Evolutionary conservation across 2,329 filamentous ascomycete genomes (phyloP).

Genomic region (Alternaria sp.): DNA sequence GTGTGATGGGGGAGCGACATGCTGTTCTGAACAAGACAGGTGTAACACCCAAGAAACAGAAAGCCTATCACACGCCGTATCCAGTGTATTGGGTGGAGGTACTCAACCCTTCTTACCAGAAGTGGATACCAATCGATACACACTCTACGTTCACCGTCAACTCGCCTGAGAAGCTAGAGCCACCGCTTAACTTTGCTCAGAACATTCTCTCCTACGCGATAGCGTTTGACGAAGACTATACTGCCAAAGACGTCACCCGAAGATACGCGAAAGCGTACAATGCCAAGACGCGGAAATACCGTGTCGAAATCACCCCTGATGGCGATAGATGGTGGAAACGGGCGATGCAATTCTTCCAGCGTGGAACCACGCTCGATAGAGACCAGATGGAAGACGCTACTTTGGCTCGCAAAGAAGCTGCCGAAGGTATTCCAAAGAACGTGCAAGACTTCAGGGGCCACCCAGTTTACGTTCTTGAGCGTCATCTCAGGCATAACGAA

Average conservation of each 20-base stretch:
- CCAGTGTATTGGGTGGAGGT: conserved; percentile 96
- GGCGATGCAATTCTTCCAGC: conserved; percentile 54
- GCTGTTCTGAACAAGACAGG: conserved; percentile 31
- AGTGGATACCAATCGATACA: conserved; percentile 89
- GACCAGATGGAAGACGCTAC: conserved; percentile 86
- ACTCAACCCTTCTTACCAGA: conserved; percentile 83
- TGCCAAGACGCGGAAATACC: conserved; percentile 81
- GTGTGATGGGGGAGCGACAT: conserved; percentile 39
- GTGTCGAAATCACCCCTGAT: conserved; percentile 72
- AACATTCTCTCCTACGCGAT: conserved; percentile 85
- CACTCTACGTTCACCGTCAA: conserved; percentile 81
- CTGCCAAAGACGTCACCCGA: conserved; percentile 82
- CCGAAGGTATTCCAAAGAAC: conserved; percentile 82
- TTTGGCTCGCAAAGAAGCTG: conserved; percentile 71
- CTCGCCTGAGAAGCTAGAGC: conserved; percentile 79
- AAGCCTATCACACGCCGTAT: conserved; percentile 72
- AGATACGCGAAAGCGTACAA: conserved; percentile 89
- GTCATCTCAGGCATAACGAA: conserved; percentile 83
- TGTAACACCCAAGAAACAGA: conserved; percentile 47
- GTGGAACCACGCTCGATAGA: conserved; percentile 59
- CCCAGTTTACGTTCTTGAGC: conserved; percentile 74
- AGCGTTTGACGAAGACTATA: conserved; percentile 80
- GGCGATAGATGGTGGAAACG: conserved; percentile 64
- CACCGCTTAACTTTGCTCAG: conserved; percentile 75
- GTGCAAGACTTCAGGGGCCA: conserved; percentile 88